Base-by-base conservation (phyloP, 306 rosid species). In the Sicyos baderoa region DNA sequence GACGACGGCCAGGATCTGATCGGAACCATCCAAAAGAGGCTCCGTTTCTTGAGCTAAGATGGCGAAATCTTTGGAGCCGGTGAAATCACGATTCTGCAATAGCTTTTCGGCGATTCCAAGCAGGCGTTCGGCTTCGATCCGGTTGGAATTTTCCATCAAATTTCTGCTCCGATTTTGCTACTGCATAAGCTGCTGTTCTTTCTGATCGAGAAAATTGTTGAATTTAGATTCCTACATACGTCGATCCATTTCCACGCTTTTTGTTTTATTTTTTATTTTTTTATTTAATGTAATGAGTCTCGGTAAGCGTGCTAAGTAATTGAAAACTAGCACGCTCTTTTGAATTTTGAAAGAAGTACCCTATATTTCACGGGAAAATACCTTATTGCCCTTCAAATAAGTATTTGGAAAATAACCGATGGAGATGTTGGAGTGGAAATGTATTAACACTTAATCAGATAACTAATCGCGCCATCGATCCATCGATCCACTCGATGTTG, bases 21-120 rank as follows among this genome's bases (percentile, higher is more conserved):
- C 99, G 4, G 97, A 88, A 71, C 96, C 94, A 15, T 88, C 99
- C 0, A 86, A 72, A 5, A 94, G 91, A 5, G 96, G 97, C 75
- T 90, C 97, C 1, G 90, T 82, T 72, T 94, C 99, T 37, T 90
- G 99, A 10, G 97, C 99, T 1, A 94, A 74, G 58, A 85, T 77
- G 29, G 96, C 96, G 50, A 94, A 85, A 53, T 90, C 97, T 3
- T 83, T 72, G 0, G 94, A 81, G 45, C 95, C 91, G 74, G n/a
- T 70, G 0, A 90, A 91, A 75, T 94, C 97, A 22, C 94, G 91
- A 55, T 35, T 78, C 19, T 82, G 89, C 1, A 94, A 51, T 1
- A 90, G 96, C 65, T 94, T 86, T 37, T 94, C 99, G 3, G 91
- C 86, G 50, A 94, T 86, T 29, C 89, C 90, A 0, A 94, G 84